Base-by-base conservation (phyloP, 179 eudicot species). In the Nepenthes alata region DNA sequence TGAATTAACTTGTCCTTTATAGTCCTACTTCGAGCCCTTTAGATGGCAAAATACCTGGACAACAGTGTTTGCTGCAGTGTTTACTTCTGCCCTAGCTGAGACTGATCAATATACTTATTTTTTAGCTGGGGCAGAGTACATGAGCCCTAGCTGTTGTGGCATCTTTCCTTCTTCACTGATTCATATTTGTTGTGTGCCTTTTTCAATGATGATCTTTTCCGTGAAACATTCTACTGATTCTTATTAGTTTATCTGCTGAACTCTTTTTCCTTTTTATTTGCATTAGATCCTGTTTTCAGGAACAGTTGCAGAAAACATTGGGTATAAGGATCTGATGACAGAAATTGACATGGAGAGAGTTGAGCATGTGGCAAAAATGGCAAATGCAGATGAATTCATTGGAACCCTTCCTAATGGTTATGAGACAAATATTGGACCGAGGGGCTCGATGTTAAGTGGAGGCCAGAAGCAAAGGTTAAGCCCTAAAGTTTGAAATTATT, bases 401-500 rank as follows among this genome's bases (percentile, higher is more conserved):
- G 66, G 75, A 71, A 66, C 68, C 50, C 95, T 89, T 74, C 84
- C 96, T 35, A 66, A 85, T 65, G 78, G 73, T 37, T 91, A 85
- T 65, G 87, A 78, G 55, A 89, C 95, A n/a, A 78, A 71, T 63
- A 77, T 93, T 65, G 98, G 96, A 58, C 83, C 89, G 36, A 74
- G 93, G 71, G 98, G 98, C 65, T 83, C 95, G 67, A 73, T 61
- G 61, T 80, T 93, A 64, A 93, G 98, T 73, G 98, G 98, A 62
- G 96, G 98, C 69, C 98, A 93, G 64, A 93, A 78, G 85, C 98
- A 93, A 80, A 86, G 98, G 96, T 83, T 70, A 60, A 60, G 47
- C 58, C 48, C 54, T 48, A 2, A 51, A 58, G 55, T 41, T 57
- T 3, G 1, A 34, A 48, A 25, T 65, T 50, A 15, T 63, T 15